These are phyloP conservation scores for Ochromonas danica DNA, from an alignment of 108 stramenopile species.

Conservation along the genomic window DNA sequence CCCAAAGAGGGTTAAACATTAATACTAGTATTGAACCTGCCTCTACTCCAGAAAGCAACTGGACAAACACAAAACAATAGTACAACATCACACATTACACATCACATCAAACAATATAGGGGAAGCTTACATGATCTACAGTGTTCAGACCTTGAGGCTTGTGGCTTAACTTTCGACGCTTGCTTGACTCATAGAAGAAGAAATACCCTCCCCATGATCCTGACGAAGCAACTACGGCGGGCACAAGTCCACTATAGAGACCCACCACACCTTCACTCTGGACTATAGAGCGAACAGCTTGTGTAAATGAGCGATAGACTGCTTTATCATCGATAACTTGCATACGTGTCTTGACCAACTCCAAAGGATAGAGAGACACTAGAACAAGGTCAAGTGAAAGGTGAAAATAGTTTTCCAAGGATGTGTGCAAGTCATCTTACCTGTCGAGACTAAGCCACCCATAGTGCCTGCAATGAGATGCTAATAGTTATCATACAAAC, in stretches of 20 bases:
- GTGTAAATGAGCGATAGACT: background rate
- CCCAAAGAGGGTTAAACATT: conserved; percentile 94
- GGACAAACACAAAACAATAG: conserved; percentile 43
- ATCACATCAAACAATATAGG: background rate
- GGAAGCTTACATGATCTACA: conserved; percentile 5
- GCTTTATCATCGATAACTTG: conserved; percentile 3
- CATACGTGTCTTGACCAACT: conserved; percentile 20
- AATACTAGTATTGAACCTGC: conserved; percentile 85
- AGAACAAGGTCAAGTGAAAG: background rate
- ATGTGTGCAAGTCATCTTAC: background rate
- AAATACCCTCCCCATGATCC: conserved; percentile 97
- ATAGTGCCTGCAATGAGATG: conserved; percentile 32
- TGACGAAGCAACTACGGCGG: conserved; percentile 82
- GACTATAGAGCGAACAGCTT: conserved; percentile 60
- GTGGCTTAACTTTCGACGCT: conserved; percentile 40
- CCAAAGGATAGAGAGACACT: conserved; percentile 27
- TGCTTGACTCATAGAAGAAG: conserved; percentile 85
- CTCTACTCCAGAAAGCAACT: conserved; percentile 38
- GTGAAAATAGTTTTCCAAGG: background rate
- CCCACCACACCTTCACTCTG: conserved; percentile 73
- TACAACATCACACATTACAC: conserved; percentile 45
- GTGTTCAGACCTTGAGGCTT: background rate
- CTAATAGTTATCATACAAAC: no score
- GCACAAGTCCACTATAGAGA: conserved; percentile 82
- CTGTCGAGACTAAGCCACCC: conserved; percentile 32